Conservation (phyloP, 2,329 filamentous ascomycete species). For the Huntiella bhutanensis region DNA sequence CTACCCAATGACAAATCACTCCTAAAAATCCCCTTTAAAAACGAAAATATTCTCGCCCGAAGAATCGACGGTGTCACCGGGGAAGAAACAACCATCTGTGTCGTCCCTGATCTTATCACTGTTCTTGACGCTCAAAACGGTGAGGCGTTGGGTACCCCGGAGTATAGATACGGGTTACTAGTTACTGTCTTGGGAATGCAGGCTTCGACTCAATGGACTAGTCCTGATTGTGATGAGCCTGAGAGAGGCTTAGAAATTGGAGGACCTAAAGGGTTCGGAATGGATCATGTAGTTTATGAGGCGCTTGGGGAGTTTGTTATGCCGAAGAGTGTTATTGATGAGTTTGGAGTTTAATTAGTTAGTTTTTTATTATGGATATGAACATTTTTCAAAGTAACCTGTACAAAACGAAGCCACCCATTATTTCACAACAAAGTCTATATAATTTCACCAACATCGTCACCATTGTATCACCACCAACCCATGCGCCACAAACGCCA, state of each 20-base stretch:
- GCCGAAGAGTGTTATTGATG: slow-evolving; percentile 34
- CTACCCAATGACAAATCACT: slow-evolving; percentile 24
- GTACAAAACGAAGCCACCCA: neutral
- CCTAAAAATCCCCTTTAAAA: slow-evolving; percentile 52
- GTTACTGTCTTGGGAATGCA: slow-evolving; percentile 30
- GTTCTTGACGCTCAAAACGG: slow-evolving; percentile 37
- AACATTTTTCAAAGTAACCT: neutral
- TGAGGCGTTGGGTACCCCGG: slow-evolving; percentile 35
- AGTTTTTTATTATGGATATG: neutral
- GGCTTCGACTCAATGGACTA: slow-evolving; percentile 26
- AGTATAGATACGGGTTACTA: slow-evolving; percentile 34
- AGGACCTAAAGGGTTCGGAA: slow-evolving; percentile 29
- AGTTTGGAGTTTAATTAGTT: slow-evolving; percentile 17
- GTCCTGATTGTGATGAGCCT: slow-evolving; percentile 16
- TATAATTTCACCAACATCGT: neutral
- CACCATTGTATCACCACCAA: neutral
- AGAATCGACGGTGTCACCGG: slow-evolving; percentile 13
- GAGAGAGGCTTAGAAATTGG: slow-evolving; percentile 29
- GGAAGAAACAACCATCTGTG: slow-evolving; percentile 23
- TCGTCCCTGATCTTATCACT: slow-evolving; percentile 37
- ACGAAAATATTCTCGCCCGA: slow-evolving; percentile 50
- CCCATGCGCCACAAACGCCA: neutral
- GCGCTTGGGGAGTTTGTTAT: slow-evolving; percentile 29
- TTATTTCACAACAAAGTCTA: neutral
- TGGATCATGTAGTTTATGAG: slow-evolving; percentile 27